These are phyloP conservation scores for Pelargonium cotyledonis DNA, from an alignment of 441 rosid genomes.

Conservation along the genomic window DNA sequence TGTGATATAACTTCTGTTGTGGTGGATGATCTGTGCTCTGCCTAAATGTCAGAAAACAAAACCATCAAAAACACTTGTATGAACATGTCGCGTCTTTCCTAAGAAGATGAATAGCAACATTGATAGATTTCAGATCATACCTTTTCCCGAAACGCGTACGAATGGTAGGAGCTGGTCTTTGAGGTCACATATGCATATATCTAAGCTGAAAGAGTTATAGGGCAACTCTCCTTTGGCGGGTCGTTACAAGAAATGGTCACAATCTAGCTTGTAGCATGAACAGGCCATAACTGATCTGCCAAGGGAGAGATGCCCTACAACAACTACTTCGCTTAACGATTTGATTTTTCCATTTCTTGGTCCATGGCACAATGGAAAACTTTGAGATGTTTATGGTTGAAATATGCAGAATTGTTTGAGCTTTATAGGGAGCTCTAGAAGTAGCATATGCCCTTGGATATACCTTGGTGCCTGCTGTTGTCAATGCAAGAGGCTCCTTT, in stretches of 20 bases:
- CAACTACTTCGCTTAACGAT: not conserved
- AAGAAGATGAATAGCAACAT: too few relatives aligned
- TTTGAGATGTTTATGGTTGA: not conserved
- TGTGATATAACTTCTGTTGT: too few relatives aligned
- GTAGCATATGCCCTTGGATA: not conserved
- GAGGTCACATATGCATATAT: not conserved
- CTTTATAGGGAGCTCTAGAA: not conserved
- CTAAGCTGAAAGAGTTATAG: slow-evolving; percentile 1
- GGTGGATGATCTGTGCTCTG: too few relatives aligned
- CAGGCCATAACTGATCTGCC: not conserved
- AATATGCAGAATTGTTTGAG: not conserved
- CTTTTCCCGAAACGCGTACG: too few relatives aligned
- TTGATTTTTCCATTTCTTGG: too few relatives aligned
- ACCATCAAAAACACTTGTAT: too few relatives aligned
- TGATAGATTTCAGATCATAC: too few relatives aligned
- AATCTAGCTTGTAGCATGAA: not conserved
- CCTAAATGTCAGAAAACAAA: too few relatives aligned
- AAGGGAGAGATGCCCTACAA: slow-evolving; percentile 2
- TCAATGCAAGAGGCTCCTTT: slow-evolving; percentile 1
- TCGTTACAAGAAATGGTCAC: not conserved
- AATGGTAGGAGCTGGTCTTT: not conserved
- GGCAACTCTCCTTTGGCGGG: slow-evolving; percentile 6
- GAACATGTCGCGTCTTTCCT: too few relatives aligned
- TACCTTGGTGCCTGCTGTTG: not conserved
- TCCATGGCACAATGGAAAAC: too few relatives aligned